These are phyloP conservation scores for Fistulifera solaris DNA, from an alignment of 108 stramenopile species.

Conservation along the genomic window DNA sequence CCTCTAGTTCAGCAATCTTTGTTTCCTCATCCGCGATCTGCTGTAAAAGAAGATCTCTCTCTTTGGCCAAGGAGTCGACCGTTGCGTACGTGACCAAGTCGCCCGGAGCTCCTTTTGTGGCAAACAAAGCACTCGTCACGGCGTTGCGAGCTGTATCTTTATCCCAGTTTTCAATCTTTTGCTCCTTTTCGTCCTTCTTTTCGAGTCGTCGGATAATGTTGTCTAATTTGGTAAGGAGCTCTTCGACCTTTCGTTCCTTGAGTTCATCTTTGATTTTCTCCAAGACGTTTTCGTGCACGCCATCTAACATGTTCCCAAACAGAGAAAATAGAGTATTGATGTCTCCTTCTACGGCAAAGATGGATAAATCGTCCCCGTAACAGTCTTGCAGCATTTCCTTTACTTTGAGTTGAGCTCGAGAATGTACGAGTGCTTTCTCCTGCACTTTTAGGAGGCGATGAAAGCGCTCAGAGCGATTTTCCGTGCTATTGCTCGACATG, in stretches of 20 bases:
- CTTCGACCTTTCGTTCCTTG: constrained; percentile 4
- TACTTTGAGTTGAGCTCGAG: constrained; percentile 6
- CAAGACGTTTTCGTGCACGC: constrained; percentile 6
- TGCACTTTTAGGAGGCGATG: constrained; percentile 1
- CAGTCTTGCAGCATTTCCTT: constrained; percentile 6
- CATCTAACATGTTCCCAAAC: constrained; percentile 10
- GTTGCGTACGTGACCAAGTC: too few species aligned
- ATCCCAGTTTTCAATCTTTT: constrained; percentile 17
- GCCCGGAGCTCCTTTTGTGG: too few species aligned
- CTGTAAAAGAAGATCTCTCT: too few species aligned
- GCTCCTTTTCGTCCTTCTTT: constrained; percentile 9
- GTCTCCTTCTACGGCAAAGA: too few species aligned
- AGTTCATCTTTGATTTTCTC: neutral
- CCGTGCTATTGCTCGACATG: too few species aligned
- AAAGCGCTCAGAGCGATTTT: constrained; percentile 1
- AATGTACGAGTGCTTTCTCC: constrained; percentile 4
- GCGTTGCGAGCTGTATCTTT: constrained; percentile 13
- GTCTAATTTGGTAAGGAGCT: constrained; percentile 9
- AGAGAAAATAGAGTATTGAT: neutral
- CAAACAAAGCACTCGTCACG: too few species aligned
- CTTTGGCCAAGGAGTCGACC: too few species aligned
- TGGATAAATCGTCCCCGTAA: too few species aligned
- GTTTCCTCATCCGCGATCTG: too few species aligned
- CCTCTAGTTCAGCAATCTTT: too few species aligned
- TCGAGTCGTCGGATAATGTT: constrained; percentile 10